Percentiles rank a stretch among this genome's conserved stretches.
phyloP scores from a whole-genome alignment of 108 stramenopile genomes.

The Nitzschia sp. region DNA sequence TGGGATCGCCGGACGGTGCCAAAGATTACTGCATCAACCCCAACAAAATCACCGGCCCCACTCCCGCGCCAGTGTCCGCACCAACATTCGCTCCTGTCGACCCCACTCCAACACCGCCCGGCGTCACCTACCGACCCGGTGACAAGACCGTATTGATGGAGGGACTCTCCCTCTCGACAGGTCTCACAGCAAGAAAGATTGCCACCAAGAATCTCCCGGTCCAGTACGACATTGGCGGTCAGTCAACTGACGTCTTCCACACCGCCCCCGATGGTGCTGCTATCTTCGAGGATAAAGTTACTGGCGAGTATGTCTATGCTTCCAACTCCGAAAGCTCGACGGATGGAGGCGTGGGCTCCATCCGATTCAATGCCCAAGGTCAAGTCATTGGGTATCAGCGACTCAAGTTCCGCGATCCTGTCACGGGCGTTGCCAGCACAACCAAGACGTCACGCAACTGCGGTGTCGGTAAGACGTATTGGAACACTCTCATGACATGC shows the following conservation, averaged over 20 bases:
- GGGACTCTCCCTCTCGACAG: slow-evolving; percentile 23
- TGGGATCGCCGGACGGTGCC: not conserved
- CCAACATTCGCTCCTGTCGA: not conserved
- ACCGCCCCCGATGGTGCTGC: slow-evolving; percentile 46
- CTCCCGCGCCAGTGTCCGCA: not conserved
- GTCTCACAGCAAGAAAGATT: slow-evolving; percentile 22
- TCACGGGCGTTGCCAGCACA: not conserved
- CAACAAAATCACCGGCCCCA: too few species aligned
- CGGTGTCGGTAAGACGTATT: slow-evolving; percentile 44
- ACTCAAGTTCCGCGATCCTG: slow-evolving; percentile 17
- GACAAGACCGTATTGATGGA: slow-evolving; percentile 32
- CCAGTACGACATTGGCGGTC: slow-evolving; percentile 10
- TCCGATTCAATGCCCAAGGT: slow-evolving; percentile 44
- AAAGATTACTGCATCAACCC: not conserved
- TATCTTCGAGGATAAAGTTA: slow-evolving; percentile 32
- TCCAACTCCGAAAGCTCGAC: slow-evolving; percentile 51
- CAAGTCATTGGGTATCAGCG: slow-evolving; percentile 36
- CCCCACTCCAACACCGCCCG: not conserved
- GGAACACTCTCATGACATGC: slow-evolving; percentile 36
- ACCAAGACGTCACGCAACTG: slow-evolving; percentile 45
- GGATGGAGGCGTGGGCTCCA: slow-evolving; percentile 53
- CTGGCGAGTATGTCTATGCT: slow-evolving; percentile 56
- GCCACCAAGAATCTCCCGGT: slow-evolving; percentile 27
- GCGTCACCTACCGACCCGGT: slow-evolving; percentile 28
- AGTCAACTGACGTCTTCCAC: slow-evolving; percentile 35